Conservation (phyloP, 805 yeast genomes). For the Geotrichum ghanense region DNA sequence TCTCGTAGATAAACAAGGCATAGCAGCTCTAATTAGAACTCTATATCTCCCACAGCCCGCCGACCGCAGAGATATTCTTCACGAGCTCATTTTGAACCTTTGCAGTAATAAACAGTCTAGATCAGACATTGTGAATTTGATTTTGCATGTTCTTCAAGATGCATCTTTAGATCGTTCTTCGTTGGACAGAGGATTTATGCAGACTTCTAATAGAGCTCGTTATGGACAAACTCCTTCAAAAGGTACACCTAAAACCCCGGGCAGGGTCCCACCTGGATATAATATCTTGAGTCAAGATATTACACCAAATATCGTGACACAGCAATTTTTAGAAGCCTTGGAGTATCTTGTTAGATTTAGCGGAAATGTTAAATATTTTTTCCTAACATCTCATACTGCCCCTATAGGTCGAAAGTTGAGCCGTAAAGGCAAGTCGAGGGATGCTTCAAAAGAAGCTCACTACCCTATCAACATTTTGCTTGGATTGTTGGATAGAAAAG, state of each 20-base stretch:
- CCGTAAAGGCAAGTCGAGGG: slow-evolving; percentile 22
- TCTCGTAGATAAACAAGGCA: slow-evolving; percentile 62
- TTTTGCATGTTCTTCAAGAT: slow-evolving; percentile 62
- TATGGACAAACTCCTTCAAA: slow-evolving; percentile 5
- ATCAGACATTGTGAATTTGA: slow-evolving; percentile 55
- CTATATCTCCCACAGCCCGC: slow-evolving; percentile 60
- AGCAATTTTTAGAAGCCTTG: slow-evolving; percentile 65
- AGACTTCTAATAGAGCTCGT: slow-evolving; percentile 41
- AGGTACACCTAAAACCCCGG: slow-evolving; percentile 1
- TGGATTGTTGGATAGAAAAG: slow-evolving; percentile 45
- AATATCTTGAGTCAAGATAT: slow-evolving; percentile 29
- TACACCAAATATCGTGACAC: slow-evolving; percentile 60
- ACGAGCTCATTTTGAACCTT: slow-evolving; percentile 52
- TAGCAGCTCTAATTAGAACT: slow-evolving; percentile 58
- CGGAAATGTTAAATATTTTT: slow-evolving; percentile 56
- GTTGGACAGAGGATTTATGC: slow-evolving; percentile 49
- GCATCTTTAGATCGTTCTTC: slow-evolving; percentile 53
- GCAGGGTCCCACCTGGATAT: background rate
- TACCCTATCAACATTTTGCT: slow-evolving; percentile 68
- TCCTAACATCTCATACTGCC: slow-evolving; percentile 66
- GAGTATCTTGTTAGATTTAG: slow-evolving; percentile 60
- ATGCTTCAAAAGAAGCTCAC: slow-evolving; percentile 27
- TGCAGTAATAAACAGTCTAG: slow-evolving; percentile 73
- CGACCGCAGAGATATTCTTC: slow-evolving; percentile 47
- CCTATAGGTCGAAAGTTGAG: slow-evolving; percentile 27